Evolutionary conservation across 2,329 filamentous ascomycete species (phyloP), one percentile per base, ranked within the genome.

Genomic region (Ceratocystis lukuohia): DNA sequence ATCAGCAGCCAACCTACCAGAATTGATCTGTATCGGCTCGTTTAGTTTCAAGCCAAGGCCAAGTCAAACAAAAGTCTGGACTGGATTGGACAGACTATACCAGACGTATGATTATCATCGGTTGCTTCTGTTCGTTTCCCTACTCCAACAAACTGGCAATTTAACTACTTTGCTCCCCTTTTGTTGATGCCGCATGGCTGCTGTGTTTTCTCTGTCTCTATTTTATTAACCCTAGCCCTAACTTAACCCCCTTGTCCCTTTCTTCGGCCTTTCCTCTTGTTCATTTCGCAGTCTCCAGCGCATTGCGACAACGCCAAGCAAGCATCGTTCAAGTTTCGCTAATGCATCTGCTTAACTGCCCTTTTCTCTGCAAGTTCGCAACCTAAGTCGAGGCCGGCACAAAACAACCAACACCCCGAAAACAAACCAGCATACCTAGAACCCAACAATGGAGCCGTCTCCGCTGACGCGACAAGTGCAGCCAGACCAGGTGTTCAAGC

Each of bases 401-500:
- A 4, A 10, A 59, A 10, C 2, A 37, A 15, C 3, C 22, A n/a
- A 3, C 17, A 8, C 25, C 17, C 56, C 12, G 48, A 22, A 28
- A 12, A 2, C 28, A 22, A 8, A 8, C 20, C 12, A n/a, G 25
- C 8, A 59, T 6, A 59, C 3, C 8, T 3, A 12, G 17, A 15
- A 37, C 56, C 6, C 12, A 8, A n/a, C 25, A 28, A 95, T 95
- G 90, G 90, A 96, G 79, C 83, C 86, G 72, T 97, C 93, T 74
- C 94, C 94, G 70, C 84, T 99, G 74, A 96, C 92, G 67, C 91
- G 95, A 77, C 91, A 96, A 81, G 85, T 85, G 76, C 85, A 91
- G 72, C 94, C 93, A 65, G 88, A 95, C 75, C 20, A 56, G 25
- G 84, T 88, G 50, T 96, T 99, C 75, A 88, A 95, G 77, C 93